These are phyloP conservation scores for Microcera coccophila DNA, from an alignment of 2,329 filamentous ascomycete species.

Conservation along the genomic window DNA sequence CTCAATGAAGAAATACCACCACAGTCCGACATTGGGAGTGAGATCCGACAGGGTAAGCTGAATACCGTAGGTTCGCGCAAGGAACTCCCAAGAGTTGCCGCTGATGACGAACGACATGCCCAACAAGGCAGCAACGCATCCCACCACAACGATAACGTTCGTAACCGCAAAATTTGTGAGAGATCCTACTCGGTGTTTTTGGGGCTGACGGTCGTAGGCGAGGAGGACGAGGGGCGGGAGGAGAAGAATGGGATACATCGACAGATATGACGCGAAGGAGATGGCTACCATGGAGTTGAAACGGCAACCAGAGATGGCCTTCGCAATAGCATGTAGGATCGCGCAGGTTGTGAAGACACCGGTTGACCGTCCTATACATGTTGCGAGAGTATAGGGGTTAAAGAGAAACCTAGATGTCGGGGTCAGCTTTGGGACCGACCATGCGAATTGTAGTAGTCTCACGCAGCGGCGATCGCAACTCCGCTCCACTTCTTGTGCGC, in stretches of 20 bases:
- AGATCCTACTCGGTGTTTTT: conserved; percentile 34
- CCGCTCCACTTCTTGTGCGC: conserved; percentile 71
- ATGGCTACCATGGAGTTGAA: conserved; percentile 79
- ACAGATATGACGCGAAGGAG: conserved; percentile 83
- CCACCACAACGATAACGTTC: conserved; percentile 51
- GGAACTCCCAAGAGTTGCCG: conserved; percentile 78
- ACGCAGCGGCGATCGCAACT: conserved; percentile 74
- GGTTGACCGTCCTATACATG: conserved; percentile 85
- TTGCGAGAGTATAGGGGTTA: conserved; percentile 89
- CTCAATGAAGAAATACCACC: conserved; percentile 99
- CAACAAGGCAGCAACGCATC: conserved; percentile 60
- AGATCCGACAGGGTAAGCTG: conserved; percentile 88
- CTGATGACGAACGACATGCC: conserved; percentile 69
- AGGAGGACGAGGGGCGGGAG: conserved; percentile 78
- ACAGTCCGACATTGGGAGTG: conserved; percentile 90
- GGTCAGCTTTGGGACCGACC: conserved; percentile 11
- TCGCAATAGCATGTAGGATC: conserved; percentile 77
- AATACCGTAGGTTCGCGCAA: conserved; percentile 86
- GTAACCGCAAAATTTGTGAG: conserved; percentile 49
- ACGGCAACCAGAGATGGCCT: conserved; percentile 69
- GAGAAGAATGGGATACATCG: conserved; percentile 84
- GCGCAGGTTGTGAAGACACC: conserved; percentile 85
- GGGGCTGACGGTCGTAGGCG: conserved; percentile 63
- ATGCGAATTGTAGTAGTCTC: conserved; percentile 28
- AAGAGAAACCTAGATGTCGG: conserved; percentile 76